These are phyloP conservation scores for Echria macrotheca DNA, from an alignment of 495 filamentous ascomycete species.

Conservation along the genomic window DNA sequence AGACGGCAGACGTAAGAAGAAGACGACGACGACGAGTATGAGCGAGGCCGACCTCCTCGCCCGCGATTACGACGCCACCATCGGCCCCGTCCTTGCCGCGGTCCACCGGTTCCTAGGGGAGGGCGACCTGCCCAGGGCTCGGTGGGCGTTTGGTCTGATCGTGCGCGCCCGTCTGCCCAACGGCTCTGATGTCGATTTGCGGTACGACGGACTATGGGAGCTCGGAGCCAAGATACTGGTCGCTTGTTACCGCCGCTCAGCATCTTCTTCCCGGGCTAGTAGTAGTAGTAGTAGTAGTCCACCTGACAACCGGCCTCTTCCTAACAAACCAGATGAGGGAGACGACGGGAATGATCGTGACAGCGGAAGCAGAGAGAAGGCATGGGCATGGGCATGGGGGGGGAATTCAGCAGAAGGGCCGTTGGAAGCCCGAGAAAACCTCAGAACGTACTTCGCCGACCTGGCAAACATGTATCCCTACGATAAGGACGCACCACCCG, in stretches of 20 bases:
- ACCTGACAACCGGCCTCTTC: no score
- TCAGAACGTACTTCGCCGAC: slow-evolving; percentile 29
- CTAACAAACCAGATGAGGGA: no score
- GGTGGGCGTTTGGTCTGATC: slow-evolving; percentile 36
- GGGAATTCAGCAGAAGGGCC: background rate
- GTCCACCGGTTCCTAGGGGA: slow-evolving; percentile 34
- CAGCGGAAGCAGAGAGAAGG: no score
- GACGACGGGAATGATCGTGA: slow-evolving; percentile 23
- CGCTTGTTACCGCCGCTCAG: no score
- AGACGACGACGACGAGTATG: background rate
- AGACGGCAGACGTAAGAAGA: background rate
- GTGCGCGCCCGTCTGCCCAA: slow-evolving; percentile 22
- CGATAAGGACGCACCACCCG: slow-evolving; percentile 23
- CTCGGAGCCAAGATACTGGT: slow-evolving; percentile 40
- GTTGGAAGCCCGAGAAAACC: slow-evolving; percentile 22
- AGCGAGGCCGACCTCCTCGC: background rate
- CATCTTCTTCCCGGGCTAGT: no score
- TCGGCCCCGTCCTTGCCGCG: slow-evolving; percentile 28
- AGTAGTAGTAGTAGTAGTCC: no score
- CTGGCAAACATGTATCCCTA: slow-evolving; percentile 38
- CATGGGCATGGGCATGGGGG: background rate
- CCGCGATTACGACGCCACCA: slow-evolving; percentile 16
- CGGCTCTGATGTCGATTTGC: slow-evolving; percentile 31
- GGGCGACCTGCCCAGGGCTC: slow-evolving; percentile 33
- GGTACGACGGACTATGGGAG: slow-evolving; percentile 34